Percentiles rank a stretch among this genome's conserved stretches.
phyloP scores from a whole-genome alignment of 768 basidiomycete genomes.

The Suillus variegatus region DNA sequence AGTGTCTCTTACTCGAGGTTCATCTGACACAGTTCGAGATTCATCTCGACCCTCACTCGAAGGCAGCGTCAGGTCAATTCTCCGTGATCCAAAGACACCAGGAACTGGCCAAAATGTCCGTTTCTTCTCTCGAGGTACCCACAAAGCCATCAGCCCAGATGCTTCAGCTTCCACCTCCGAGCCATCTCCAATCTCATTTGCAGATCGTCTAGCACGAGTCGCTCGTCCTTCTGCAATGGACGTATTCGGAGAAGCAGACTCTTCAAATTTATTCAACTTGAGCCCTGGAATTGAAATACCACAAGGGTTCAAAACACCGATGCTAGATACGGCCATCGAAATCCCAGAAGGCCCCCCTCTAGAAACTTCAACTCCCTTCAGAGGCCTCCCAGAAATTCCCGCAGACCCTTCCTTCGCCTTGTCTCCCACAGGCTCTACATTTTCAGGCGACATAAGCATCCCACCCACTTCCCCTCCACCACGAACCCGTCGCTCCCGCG shows the following conservation, averaged over 20 bases:
- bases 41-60: constrained; percentile 40
- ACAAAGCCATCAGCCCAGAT: constrained; percentile 67
- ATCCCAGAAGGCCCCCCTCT: constrained; percentile 26
- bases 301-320: constrained; percentile 14
- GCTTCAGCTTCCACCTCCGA: constrained; percentile 46
- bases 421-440: constrained; percentile 49
- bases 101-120: constrained; percentile 80
- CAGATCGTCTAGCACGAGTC: constrained; percentile 20
- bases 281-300: constrained; percentile 59
- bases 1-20: constrained; percentile 26
- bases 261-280: constrained; percentile 58
- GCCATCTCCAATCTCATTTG: constrained; percentile 28
- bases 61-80: constrained; percentile 69
- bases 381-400: background rate
- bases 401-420: constrained; percentile 60
- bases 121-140: constrained; percentile 72
- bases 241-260: constrained; percentile 48
- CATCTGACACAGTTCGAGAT: constrained; percentile 18
- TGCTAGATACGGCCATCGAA: constrained; percentile 41
- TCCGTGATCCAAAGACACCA: constrained; percentile 69
- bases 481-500: constrained; percentile 47
- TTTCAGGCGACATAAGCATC: constrained; percentile 40
- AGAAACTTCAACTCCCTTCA: constrained; percentile 14
- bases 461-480: constrained; percentile 27
- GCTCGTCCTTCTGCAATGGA: constrained; percentile 48